A percentile compares a stretch with the other conserved stretches of the same genome.
Conservation (phyloP, 2,329 filamentous ascomycete genomes). For the Akanthomyces lecanii region DNA sequence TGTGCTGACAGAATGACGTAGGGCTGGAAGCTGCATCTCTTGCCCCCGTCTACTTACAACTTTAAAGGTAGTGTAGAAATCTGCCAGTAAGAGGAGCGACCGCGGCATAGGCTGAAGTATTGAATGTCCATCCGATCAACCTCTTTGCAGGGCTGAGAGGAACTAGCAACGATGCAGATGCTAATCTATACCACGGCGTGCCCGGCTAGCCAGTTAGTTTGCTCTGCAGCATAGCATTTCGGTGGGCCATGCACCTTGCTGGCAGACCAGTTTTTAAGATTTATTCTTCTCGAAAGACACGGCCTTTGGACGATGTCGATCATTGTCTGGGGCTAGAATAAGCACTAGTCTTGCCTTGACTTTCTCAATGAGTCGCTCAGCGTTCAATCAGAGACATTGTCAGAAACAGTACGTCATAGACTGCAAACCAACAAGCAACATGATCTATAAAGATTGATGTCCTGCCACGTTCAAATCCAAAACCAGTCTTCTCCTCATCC, state of each 20-base stretch:
- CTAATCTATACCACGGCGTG: too few relatives aligned
- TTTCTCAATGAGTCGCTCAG: background rate
- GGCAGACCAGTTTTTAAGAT: background rate
- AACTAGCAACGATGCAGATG: background rate
- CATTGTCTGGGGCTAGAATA: background rate
- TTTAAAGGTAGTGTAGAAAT: too few relatives aligned
- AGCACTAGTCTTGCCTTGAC: conserved; percentile 1
- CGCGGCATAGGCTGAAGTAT: too few relatives aligned
- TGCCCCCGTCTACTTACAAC: too few relatives aligned
- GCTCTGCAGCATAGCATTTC: background rate
- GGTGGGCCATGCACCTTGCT: background rate
- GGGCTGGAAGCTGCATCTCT: too few relatives aligned
- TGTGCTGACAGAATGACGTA: conserved; percentile 4
- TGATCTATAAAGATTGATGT: background rate
- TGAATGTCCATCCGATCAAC: background rate
- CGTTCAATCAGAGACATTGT: background rate
- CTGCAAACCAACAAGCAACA: background rate
- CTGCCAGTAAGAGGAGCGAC: too few relatives aligned
- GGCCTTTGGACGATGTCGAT: background rate
- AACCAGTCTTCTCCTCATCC: background rate
- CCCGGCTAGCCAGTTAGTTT: background rate
- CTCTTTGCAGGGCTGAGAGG: background rate
- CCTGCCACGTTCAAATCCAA: background rate
- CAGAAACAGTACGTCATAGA: conserved; percentile 7
- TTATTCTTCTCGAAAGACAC: background rate